Evolutionary conservation across 805 yeast genomes (phyloP), one percentile per base, ranked within the genome.

Genomic region (Lipomyces kockii): DNA sequence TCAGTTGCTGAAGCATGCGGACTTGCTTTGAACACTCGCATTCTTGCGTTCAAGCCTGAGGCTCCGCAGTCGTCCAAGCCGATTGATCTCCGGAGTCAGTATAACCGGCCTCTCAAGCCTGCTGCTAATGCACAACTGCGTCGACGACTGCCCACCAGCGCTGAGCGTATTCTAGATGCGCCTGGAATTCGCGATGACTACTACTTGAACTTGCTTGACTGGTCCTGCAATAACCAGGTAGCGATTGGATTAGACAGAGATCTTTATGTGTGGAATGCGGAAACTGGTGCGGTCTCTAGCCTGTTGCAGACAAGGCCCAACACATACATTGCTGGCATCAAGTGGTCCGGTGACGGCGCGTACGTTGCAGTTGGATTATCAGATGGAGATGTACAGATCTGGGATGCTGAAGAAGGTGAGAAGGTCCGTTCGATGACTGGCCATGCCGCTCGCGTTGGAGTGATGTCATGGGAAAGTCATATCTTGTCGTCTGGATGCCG

Each of bases 1-100:
- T 67, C 91, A 34, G 97, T 94, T 1, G 98, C 98, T 0, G 90
- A 90, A 75, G 98, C 98, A 0, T 94, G 98, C 77, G 98, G 99
- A 0, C 82, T 92, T 60, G 89, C 90, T 66, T 85, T 90, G 74
- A 89, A 91, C 69, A 89, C 91, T 69, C 83, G 97, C 70, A 91
- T 95, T 51, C 80, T 94, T 66, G 92, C 91, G 73, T 94, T 90
- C 78, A 89, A 91, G 77, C 96, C 95, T n/a, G 73, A 72, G 55
- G 76, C 97, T 9, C 98, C 98, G 2, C 89, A 86, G 69, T 74
- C 82, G 22, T 67, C 76, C 9, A 75, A 75, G 63, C 78, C 80
- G 22, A 74, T 77, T 9, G 80, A 77, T 62, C 74, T 79, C 57
- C 74, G 78, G 65, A 72, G 76, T 43, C 80, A 75, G 54, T 81